Percentiles rank a stretch among this genome's conserved stretches.
Evolutionary conservation across 108 stramenopile species (phyloP).

Genomic region (Pseudonitzschia multistriata): DNA sequence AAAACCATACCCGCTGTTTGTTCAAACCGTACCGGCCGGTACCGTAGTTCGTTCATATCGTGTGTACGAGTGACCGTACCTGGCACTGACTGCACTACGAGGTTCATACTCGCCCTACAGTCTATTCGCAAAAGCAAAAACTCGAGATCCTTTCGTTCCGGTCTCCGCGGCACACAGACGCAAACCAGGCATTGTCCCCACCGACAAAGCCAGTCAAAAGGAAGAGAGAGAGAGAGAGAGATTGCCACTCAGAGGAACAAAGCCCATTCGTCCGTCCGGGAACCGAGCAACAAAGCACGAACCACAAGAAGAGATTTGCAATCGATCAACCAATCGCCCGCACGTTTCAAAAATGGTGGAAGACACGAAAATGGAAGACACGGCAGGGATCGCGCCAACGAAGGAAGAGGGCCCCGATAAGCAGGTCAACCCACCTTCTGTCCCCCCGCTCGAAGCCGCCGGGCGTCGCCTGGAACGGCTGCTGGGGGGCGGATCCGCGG

Average conservation of each 20-base stretch:
- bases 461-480: slow-evolving; percentile 72
- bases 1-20: no score
- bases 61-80: no score
- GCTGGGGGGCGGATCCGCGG: slow-evolving; percentile 50
- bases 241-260: not conserved
- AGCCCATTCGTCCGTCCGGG: not conserved
- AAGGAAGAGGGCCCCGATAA: slow-evolving; percentile 3
- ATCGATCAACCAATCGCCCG: not conserved
- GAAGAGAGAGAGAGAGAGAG: not conserved
- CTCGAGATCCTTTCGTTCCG: no score
- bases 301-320: not conserved
- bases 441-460: slow-evolving; percentile 68
- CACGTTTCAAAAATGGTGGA: slow-evolving; percentile 18
- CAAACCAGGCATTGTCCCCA: no score
- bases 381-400: not conserved
- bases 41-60: no score
- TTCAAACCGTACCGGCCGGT: no score
- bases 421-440: not conserved
- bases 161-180: no score
- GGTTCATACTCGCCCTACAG: no score
- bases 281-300: not conserved
- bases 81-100: no score
- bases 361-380: slow-evolving; percentile 33
- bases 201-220: no score
- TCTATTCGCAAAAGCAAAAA: no score